Percentiles rank a stretch among this genome's conserved stretches.
These are phyloP conservation scores for Syzygium jambos DNA, from an alignment of 345 rosid species.

Conservation along the genomic window DNA sequence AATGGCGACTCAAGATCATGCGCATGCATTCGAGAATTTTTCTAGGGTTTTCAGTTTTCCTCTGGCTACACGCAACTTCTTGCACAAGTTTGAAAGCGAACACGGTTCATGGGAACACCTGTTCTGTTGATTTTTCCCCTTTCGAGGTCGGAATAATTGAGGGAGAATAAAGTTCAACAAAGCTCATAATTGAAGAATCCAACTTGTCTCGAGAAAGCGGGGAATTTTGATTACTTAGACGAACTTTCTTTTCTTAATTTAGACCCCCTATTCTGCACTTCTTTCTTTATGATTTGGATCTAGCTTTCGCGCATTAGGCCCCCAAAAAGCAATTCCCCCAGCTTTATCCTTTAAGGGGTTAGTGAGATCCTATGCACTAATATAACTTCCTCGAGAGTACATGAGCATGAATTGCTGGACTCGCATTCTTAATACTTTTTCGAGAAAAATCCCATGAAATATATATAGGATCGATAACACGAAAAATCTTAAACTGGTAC, in stretches of 20 bases:
- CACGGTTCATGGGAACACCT: neutral
- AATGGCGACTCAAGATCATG: neutral
- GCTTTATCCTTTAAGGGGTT: neutral
- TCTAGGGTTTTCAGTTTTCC: neutral
- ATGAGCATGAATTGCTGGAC: neutral
- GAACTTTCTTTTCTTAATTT: neutral
- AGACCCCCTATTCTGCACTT: neutral
- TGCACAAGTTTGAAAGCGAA: neutral
- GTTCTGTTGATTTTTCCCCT: neutral
- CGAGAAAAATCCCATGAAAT: neutral
- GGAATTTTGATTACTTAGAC: neutral
- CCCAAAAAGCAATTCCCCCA: neutral
- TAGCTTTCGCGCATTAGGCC: neutral
- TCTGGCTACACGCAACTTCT: neutral
- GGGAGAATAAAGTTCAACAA: neutral
- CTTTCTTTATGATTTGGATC: neutral
- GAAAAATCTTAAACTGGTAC: no score
- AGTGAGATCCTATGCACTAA: neutral
- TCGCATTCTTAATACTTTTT: neutral
- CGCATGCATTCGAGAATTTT: neutral
- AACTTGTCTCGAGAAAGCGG: neutral
- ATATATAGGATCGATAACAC: neutral
- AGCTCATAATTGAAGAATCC: neutral
- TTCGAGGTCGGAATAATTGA: neutral
- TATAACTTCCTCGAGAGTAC: neutral